phyloP scores from a whole-genome alignment of 176 grass and related monocot genomes.

The Musa itinerans region DNA sequence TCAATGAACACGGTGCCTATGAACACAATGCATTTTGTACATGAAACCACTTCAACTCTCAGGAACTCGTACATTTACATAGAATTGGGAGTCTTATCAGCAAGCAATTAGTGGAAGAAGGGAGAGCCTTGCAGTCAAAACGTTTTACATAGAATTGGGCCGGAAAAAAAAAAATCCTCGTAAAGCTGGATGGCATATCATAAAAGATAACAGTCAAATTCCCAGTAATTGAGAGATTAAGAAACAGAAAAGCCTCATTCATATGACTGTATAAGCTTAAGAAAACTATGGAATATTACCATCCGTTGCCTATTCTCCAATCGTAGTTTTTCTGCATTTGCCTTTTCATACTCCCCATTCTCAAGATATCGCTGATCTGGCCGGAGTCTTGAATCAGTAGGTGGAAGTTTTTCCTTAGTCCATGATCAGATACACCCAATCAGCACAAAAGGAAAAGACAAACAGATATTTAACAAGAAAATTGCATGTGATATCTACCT shows the following conservation, averaged over 20 bases:
- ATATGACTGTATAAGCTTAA: not conserved
- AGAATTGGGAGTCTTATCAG: no score
- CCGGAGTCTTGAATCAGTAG: slow-evolving; percentile 90
- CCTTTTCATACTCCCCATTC: slow-evolving; percentile 80
- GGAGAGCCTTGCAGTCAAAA: no score
- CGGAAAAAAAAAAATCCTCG: no score
- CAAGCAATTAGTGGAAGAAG: no score
- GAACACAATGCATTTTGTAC: no score
- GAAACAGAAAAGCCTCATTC: not conserved
- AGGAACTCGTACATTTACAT: no score
- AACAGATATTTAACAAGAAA: slow-evolving; percentile 10
- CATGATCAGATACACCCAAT: slow-evolving; percentile 11
- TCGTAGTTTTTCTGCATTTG: slow-evolving; percentile 69
- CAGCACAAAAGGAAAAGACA: slow-evolving; percentile 7
- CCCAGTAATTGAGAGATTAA: slow-evolving; percentile 1
- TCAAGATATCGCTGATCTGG: slow-evolving; percentile 79
- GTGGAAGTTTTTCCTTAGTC: slow-evolving; percentile 79
- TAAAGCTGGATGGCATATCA: no score
- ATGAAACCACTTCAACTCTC: no score
- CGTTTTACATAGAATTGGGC: no score
- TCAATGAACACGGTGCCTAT: no score
- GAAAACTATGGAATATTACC: slow-evolving; percentile 31
- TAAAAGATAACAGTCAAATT: no score
- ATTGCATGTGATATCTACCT: slow-evolving; percentile 39
- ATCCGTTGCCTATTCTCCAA: slow-evolving; percentile 65